Base-by-base conservation (phyloP, 2,329 filamentous ascomycete species). In the Tolypocladium endophyticum region DNA sequence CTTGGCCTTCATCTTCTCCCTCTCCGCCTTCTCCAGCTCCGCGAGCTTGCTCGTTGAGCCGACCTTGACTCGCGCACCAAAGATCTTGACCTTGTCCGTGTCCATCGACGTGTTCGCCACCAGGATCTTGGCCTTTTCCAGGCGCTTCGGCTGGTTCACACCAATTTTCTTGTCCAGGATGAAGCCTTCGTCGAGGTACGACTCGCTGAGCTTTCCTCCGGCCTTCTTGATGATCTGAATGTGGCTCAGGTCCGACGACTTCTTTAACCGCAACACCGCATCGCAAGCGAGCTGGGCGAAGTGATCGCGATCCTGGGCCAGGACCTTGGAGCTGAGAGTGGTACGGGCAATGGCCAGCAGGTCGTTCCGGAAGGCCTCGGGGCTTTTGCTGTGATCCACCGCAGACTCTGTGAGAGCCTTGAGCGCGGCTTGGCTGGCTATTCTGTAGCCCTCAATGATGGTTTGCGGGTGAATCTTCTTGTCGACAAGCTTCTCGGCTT, bases 171-270 rank as follows among this genome's bases (percentile, higher is more conserved):
- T 99, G 80, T 99, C 94, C 59, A 99, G 81, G 71, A 99, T 97
- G 79, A 99, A 99, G 6, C 94, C 94, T 70, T 97, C 92, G 71
- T 99, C 94, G 50, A 99, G 83, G 76, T 99, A 99, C 16, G 93
- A 97, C 74, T 99, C 94, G 73, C 87, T 94, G 61, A 99, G 85
- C 82, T 97, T 99, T 68, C 94, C 94, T 68, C 94, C 94, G 2
- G 93, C 89, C 82, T 99, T 99, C 83, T 99, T 99, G 81, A 99
- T 99, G 71, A 99, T 92, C 76, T 99, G 94, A 66, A 99, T 99
- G 73, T 97, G 92, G 73, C 90, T 97, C 59, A 99, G 85, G 74
- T 99, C 94, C 60, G 90, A 91, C 2, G 92, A 95, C 60, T 89
- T 89, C 74, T 90, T 90, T 70, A 99, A 83, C 64, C 95, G 86